Percentiles rank a stretch among this genome's conserved stretches.
Evolutionary conservation across 768 basidiomycete genomes (phyloP).

Genomic region (Lactifluus subvellereus): DNA sequence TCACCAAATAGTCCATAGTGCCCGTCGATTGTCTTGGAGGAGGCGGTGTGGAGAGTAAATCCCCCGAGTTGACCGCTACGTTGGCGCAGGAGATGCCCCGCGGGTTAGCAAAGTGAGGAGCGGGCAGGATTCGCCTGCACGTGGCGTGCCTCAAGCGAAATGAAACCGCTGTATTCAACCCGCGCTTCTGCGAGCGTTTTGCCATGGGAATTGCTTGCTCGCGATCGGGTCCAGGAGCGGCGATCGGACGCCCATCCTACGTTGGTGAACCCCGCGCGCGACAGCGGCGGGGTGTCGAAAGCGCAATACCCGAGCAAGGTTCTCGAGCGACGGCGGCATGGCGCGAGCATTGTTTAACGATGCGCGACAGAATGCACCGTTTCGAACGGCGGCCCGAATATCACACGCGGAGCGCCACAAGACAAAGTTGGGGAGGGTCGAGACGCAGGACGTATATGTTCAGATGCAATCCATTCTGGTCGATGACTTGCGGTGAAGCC

Average conservation of each 20-base stretch:
- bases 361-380: conserved; percentile 9
- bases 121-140: conserved; percentile 12
- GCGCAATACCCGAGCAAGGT: not conserved
- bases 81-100: conserved; percentile 14
- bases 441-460: conserved; percentile 13
- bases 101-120: conserved; percentile 3
- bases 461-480: conserved; percentile 15
- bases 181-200: conserved; percentile 15
- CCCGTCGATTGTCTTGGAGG: conserved; percentile 14
- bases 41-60: conserved; percentile 19
- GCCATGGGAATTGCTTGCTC: conserved; percentile 9
- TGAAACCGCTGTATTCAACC: not conserved
- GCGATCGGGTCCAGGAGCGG: conserved; percentile 3
- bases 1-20: conserved; percentile 11
- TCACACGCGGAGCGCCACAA: conserved; percentile 16
- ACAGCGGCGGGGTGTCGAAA: not conserved
- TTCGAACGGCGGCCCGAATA: conserved; percentile 1
- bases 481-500: conserved; percentile 10
- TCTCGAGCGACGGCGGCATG: conserved; percentile 7
- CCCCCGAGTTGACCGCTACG: conserved; percentile 14
- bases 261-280: conserved; percentile 4
- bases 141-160: conserved; percentile 18
- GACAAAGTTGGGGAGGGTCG: conserved; percentile 6
- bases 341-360: not conserved
- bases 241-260: conserved; percentile 14